Evolutionary conservation across 108 stramenopile species (phyloP).

Genomic region (Pseudonitzschia multiseries): DNA sequence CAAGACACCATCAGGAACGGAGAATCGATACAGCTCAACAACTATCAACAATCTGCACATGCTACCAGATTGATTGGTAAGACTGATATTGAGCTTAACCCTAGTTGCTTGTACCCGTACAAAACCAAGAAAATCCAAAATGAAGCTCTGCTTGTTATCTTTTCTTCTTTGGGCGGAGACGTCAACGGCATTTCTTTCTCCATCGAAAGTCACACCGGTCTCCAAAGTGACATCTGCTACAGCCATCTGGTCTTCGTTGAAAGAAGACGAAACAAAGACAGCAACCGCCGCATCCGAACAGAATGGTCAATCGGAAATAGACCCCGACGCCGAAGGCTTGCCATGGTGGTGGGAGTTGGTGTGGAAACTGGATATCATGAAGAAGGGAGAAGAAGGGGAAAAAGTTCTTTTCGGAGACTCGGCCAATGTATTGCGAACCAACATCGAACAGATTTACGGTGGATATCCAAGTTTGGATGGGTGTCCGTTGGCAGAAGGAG

Average conservation of each 20-base stretch:
- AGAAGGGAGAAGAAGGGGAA: constrained; percentile 59
- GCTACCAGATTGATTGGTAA: not conserved
- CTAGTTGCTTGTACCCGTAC: not conserved
- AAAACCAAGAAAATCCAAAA: not conserved
- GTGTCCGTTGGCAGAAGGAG: constrained; percentile 92
- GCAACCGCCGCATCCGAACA: not conserved
- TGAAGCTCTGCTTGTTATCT: not conserved
- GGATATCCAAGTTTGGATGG: constrained; percentile 88
- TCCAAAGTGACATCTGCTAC: not conserved
- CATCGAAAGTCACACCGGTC: not conserved
- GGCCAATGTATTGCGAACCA: constrained; percentile 75
- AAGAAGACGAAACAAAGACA: constrained; percentile 17
- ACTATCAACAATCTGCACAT: too few species aligned
- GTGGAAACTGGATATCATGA: constrained; percentile 76
- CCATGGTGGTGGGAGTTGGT: constrained; percentile 91
- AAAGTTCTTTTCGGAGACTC: constrained; percentile 79
- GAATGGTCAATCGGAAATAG: not conserved
- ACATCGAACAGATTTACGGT: constrained; percentile 96
- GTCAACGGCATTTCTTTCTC: not conserved
- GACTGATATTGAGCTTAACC: not conserved
- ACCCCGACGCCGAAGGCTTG: constrained; percentile 57
- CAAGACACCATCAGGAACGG: not conserved
- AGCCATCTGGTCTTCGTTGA: not conserved
- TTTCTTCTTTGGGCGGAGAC: not conserved
- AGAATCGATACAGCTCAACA: not conserved